Evolutionary conservation across 1,284 basidiomycete genomes (phyloP), one percentile per base, ranked within the genome.

Genomic region (Pterula multifida): DNA sequence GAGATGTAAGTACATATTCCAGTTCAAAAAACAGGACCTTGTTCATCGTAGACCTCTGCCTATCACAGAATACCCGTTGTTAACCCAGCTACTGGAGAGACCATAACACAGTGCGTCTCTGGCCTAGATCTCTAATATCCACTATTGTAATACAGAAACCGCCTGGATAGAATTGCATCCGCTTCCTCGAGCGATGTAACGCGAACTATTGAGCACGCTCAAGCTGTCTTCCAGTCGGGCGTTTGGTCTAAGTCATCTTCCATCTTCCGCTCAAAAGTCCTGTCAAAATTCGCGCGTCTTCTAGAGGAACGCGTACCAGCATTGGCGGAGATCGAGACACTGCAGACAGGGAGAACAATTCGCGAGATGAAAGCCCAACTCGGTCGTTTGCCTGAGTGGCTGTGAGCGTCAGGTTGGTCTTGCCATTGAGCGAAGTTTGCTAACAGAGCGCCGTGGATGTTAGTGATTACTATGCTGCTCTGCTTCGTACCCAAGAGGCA

Each of bases 311-410:
- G 68, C 51, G 65, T 84, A 21, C 68, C 73, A 1, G 70, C 79
- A 26, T 62, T 90, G 21, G 85, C 85, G 1, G 62, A 67, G 36
- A 67, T 85, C n/a, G 88, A 90, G 62, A 76, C 77, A 1, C 52
- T 80, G 47, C 86, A 90, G 61, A 89, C 85, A 0, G 86, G 88
- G 3, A 71, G 88, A 49, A 68, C 83, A 15, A 78, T 89, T 48
- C 70, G 83, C 13, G 87, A 90, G 64, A 88, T 90, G 85, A 78
- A 69, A 26, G 78, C 78, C 1, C 87, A 90, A 63, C 68, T 90
- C 3, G 68, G 72, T 3, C 71, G 86, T 46, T 67, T 90, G 32
- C 84, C 85, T 3, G 85, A 90, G 64, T 90, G 87, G 88, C 68
- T 90, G 82, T 86, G 55, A 64, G 81, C 70, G 3, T 11, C 17